A percentile compares a stretch with the other conserved stretches of the same genome.
phyloP scores from a whole-genome alignment of 169 alveolate species.

The Miamiensis avidus region DNA sequence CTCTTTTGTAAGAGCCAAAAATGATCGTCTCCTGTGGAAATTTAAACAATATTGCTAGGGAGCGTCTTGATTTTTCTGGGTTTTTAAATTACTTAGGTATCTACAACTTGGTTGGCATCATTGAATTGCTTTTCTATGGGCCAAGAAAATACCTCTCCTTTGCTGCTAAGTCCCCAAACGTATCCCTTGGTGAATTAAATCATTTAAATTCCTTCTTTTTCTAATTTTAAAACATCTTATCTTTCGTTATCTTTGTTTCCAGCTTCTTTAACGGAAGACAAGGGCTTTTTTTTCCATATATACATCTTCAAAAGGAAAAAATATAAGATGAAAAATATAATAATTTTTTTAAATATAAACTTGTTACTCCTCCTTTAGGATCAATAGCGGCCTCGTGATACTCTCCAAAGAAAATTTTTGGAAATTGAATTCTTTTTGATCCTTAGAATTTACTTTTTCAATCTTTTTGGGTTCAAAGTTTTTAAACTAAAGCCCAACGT shows the following conservation, averaged over 20 bases:
- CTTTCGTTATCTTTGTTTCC: constrained; percentile 54
- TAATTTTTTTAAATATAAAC: constrained; percentile 42
- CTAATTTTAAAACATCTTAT: constrained; percentile 34
- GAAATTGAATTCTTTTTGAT: constrained; percentile 20
- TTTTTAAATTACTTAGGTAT: constrained; percentile 9
- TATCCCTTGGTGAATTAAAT: constrained; percentile 46
- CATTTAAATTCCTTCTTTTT: constrained; percentile 30
- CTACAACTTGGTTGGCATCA: constrained; percentile 5
- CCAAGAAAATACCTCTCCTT: constrained; percentile 67
- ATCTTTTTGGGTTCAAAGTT: constrained; percentile 66
- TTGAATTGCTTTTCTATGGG: constrained; percentile 36
- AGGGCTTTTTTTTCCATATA: constrained; percentile 26
- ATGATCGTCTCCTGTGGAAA: constrained; percentile 72
- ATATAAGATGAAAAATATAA: not conserved
- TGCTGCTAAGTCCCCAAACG: constrained; percentile 58
- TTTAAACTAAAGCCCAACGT: constrained; percentile 52
- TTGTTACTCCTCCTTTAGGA: constrained; percentile 47
- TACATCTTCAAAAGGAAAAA: not conserved
- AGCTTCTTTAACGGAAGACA: constrained; percentile 14
- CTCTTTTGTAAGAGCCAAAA: constrained; percentile 60
- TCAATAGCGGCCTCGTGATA: constrained; percentile 66
- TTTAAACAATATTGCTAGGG: constrained; percentile 41
- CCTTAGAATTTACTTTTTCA: constrained; percentile 14
- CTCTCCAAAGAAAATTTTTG: constrained; percentile 53
- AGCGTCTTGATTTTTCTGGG: constrained; percentile 35